Conservation (phyloP, 192 early-diverging fungal species). For the Dispira parvispora region DNA sequence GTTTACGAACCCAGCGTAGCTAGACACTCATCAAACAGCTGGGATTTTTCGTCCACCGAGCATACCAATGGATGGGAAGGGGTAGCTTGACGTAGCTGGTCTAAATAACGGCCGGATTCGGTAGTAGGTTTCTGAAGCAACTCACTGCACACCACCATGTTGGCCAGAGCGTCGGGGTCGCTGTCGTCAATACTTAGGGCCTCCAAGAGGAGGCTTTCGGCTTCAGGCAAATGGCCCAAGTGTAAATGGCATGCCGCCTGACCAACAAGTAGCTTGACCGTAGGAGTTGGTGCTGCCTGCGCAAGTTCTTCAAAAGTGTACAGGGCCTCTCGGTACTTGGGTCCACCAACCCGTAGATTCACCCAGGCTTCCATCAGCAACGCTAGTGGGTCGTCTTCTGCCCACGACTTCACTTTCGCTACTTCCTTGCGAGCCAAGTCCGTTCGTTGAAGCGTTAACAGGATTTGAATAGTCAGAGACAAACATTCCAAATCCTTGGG, state of each 20-base stretch:
- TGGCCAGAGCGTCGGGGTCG: slow-evolving; percentile 75
- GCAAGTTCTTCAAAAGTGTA: slow-evolving; percentile 93
- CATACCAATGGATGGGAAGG: slow-evolving; percentile 64
- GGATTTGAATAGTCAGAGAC: slow-evolving; percentile 58
- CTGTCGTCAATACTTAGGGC: slow-evolving; percentile 50
- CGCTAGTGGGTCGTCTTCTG: slow-evolving; percentile 87
- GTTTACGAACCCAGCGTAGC: background rate
- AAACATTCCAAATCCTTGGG: slow-evolving; percentile 75
- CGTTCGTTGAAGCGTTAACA: slow-evolving; percentile 58
- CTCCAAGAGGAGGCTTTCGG: slow-evolving; percentile 58
- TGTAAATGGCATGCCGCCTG: slow-evolving; percentile 75
- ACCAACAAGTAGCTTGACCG: slow-evolving; percentile 54
- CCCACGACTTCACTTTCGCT: slow-evolving; percentile 62
- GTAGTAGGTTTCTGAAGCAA: slow-evolving; percentile 51
- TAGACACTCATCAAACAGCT: slow-evolving; percentile 50
- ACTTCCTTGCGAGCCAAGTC: slow-evolving; percentile 78
- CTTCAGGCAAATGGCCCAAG: slow-evolving; percentile 62
- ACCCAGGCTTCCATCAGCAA: slow-evolving; percentile 89
- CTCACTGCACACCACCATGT: slow-evolving; percentile 60
- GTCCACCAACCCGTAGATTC: slow-evolving; percentile 46
- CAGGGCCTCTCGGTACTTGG: slow-evolving; percentile 70
- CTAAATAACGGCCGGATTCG: slow-evolving; percentile 38
- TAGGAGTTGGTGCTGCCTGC: slow-evolving; percentile 50
- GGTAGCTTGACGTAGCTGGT: slow-evolving; percentile 54
- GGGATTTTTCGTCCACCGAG: slow-evolving; percentile 59